These are phyloP conservation scores for Leccinum variicolor DNA, from an alignment of 768 basidiomycete species.

Conservation along the genomic window DNA sequence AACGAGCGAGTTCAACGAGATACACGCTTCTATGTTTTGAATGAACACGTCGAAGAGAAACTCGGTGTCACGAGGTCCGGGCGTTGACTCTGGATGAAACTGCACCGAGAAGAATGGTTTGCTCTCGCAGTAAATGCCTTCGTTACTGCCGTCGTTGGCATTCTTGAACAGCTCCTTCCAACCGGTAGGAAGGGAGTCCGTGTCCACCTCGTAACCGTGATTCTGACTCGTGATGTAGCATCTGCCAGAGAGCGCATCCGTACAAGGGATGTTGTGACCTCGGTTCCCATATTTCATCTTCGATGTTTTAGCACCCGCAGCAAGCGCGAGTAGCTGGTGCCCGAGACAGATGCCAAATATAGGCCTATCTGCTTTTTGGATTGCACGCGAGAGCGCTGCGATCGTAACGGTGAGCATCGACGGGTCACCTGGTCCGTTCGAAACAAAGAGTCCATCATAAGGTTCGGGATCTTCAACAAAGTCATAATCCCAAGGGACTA, in stretches of 20 bases:
- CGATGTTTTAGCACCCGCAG: slow-evolving; percentile 88
- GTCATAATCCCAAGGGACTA: slow-evolving; percentile 97
- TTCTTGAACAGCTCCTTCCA: slow-evolving; percentile 97
- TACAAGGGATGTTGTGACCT: slow-evolving; percentile 98
- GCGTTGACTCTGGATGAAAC: slow-evolving; percentile 97
- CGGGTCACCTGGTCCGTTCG: slow-evolving; percentile 97
- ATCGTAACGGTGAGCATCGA: slow-evolving; percentile 78
- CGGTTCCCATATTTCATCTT: slow-evolving; percentile 99
- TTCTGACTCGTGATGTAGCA: slow-evolving; percentile 99
- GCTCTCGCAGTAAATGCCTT: slow-evolving; percentile 91
- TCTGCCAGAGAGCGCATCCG: slow-evolving; percentile 85
- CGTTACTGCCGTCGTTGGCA: slow-evolving; percentile 96
- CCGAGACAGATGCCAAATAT: slow-evolving; percentile 99
- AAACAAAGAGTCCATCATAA: slow-evolving; percentile 94
- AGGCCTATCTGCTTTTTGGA: slow-evolving; percentile 74
- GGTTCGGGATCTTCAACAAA: slow-evolving; percentile 75
- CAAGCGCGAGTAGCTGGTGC: slow-evolving; percentile 94
- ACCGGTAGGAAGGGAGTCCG: slow-evolving; percentile 66
- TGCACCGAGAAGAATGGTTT: slow-evolving; percentile 99
- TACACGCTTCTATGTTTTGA: slow-evolving; percentile 77
- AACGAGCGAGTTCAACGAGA: slow-evolving; percentile 46
- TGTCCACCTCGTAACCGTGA: slow-evolving; percentile 95
- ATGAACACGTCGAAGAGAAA: slow-evolving; percentile 99
- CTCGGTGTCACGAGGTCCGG: slow-evolving; percentile 96
- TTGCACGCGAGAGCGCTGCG: slow-evolving; percentile 56